phyloP scores from a whole-genome alignment of 495 filamentous ascomycete genomes.

The Trichoderma virens region DNA sequence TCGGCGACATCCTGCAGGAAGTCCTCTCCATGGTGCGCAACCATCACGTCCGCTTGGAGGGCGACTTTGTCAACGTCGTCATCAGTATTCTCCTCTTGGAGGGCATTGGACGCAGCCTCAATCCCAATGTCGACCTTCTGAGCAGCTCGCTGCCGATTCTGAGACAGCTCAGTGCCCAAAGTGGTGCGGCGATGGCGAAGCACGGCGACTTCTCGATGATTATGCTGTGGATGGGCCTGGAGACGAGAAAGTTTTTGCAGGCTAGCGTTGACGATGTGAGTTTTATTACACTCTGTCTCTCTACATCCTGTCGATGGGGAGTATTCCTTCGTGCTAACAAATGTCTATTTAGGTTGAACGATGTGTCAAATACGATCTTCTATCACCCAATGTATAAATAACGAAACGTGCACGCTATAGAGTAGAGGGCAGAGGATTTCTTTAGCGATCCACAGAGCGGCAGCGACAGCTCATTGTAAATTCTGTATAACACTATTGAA shows the following conservation, averaged over 20 bases:
- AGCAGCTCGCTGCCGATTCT: slow-evolving; percentile 84
- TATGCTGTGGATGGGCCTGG: slow-evolving; percentile 87
- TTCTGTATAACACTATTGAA: neutral
- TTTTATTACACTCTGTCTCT: neutral
- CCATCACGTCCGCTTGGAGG: slow-evolving; percentile 92
- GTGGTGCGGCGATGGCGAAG: slow-evolving; percentile 57
- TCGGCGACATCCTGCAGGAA: slow-evolving; percentile 87
- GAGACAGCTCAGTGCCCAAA: slow-evolving; percentile 74
- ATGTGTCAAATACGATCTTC: slow-evolving; percentile 75
- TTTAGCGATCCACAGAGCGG: neutral
- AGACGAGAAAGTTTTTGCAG: slow-evolving; percentile 79
- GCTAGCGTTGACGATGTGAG: slow-evolving; percentile 81
- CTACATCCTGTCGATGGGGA: neutral
- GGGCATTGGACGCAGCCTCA: slow-evolving; percentile 81
- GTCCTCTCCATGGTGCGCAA: slow-evolving; percentile 85
- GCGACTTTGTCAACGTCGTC: slow-evolving; percentile 98
- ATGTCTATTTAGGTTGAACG: slow-evolving; percentile 48
- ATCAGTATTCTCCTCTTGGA: slow-evolving; percentile 90
- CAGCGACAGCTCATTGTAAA: neutral
- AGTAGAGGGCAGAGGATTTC: neutral
- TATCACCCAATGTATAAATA: slow-evolving; percentile 70
- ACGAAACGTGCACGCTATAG: neutral
- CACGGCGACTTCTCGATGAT: slow-evolving; percentile 86
- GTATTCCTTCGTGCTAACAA: slow-evolving; percentile 17
- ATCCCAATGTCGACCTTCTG: slow-evolving; percentile 83